These are phyloP conservation scores for Trichocladium antarcticum DNA, from an alignment of 495 filamentous ascomycete genomes.

Conservation along the genomic window DNA sequence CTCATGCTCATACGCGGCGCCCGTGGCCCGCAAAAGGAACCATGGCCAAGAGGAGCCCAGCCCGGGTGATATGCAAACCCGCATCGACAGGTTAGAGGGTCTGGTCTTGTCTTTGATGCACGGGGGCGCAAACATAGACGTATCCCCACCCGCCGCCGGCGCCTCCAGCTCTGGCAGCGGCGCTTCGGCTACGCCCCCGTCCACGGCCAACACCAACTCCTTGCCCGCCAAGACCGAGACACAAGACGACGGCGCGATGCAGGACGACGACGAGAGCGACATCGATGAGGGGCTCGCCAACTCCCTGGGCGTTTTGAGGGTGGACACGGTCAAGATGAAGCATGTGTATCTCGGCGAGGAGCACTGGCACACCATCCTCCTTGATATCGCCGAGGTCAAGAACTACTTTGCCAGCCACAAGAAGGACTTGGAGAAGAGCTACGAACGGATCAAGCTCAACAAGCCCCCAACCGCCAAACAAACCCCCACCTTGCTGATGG, in stretches of 20 bases:
- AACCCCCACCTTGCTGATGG: slow-evolving; percentile 64
- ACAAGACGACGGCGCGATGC: slow-evolving; percentile 43
- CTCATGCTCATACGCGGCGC: slow-evolving; percentile 83
- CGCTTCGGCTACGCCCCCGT: slow-evolving; percentile 51
- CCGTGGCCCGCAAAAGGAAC: slow-evolving; percentile 64
- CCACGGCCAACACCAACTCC: slow-evolving; percentile 52
- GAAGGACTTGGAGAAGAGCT: slow-evolving; percentile 45
- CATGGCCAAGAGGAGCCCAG: slow-evolving; percentile 49
- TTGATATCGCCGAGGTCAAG: slow-evolving; percentile 88
- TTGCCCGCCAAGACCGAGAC: slow-evolving; percentile 43
- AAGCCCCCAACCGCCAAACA: slow-evolving; percentile 47
- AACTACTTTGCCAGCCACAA: slow-evolving; percentile 62
- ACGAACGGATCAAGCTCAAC: slow-evolving; percentile 52
- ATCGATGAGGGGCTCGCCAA: slow-evolving; percentile 69
- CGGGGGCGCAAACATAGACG: slow-evolving; percentile 51
- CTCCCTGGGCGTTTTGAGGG: slow-evolving; percentile 79
- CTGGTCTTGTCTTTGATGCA: slow-evolving; percentile 94
- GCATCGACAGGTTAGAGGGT: slow-evolving; percentile 93
- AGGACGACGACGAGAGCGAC: slow-evolving; percentile 58
- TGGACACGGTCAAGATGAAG: slow-evolving; percentile 68
- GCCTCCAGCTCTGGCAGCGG: slow-evolving; percentile 48
- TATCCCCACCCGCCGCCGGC: slow-evolving; percentile 21
- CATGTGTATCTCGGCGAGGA: slow-evolving; percentile 77
- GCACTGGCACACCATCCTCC: slow-evolving; percentile 81
- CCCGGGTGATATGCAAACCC: slow-evolving; percentile 98